phyloP scores from a whole-genome alignment of 805 yeast genomes.

The Candida fluviatilis region DNA sequence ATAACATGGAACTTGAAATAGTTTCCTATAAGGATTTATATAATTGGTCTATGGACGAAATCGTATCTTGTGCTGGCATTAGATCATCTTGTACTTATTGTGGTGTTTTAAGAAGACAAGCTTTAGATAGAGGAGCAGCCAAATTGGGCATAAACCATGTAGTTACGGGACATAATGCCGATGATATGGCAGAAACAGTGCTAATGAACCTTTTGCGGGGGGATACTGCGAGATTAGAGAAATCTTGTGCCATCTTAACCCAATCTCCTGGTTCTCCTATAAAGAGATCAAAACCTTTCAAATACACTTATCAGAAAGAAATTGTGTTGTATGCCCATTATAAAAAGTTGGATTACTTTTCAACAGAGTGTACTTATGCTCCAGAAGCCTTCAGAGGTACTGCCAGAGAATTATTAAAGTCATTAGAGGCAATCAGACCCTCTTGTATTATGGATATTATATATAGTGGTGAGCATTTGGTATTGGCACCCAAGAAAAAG shows the following conservation, averaged over 20 bases:
- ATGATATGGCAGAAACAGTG: constrained; percentile 98
- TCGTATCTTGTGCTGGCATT: constrained; percentile 90
- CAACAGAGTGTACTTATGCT: constrained; percentile 96
- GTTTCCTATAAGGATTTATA: constrained; percentile 85
- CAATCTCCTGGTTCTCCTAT: constrained; percentile 81
- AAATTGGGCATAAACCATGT: constrained; percentile 82
- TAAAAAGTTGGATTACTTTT: constrained; percentile 89
- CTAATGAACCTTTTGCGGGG: constrained; percentile 93
- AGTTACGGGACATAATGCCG: constrained; percentile 98
- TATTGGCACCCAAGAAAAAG: constrained; percentile 54
- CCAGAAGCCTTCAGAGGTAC: constrained; percentile 99
- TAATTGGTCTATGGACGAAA: constrained; percentile 98
- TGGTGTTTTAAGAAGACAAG: constrained; percentile 95
- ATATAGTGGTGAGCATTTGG: constrained; percentile 86
- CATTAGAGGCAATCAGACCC: constrained; percentile 85
- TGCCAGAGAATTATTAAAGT: constrained; percentile 87
- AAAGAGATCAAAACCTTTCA: constrained; percentile 92
- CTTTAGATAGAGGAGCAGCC: constrained; percentile 92
- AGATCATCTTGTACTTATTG: constrained; percentile 96
- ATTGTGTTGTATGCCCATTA: constrained; percentile 96
- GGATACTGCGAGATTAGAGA: constrained; percentile 89
- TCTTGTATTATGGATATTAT: constrained; percentile 92
- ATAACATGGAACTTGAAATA: constrained; percentile 71
- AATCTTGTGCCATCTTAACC: constrained; percentile 83
- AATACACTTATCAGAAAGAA: constrained; percentile 94